Percentiles rank a stretch among this genome's conserved stretches.
Evolutionary conservation across 176 grass and related monocot species (phyloP).

Genomic region (Panicum miliaceum): DNA sequence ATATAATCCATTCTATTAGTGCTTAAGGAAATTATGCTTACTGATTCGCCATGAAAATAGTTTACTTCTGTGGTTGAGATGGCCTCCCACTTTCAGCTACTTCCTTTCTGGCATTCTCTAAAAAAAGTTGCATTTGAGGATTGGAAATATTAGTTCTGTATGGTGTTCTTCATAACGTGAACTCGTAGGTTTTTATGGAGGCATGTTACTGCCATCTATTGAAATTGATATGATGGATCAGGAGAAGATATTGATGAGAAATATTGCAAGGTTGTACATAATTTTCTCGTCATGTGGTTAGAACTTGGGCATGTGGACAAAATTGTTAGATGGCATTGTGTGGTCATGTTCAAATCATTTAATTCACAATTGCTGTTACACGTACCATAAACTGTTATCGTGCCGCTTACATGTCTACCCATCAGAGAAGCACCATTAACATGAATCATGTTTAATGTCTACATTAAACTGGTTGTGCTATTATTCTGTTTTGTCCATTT

Average conservation of each 20-base stretch:
- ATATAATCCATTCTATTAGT: not conserved
- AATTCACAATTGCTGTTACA: not conserved
- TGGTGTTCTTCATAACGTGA: not conserved
- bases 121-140: not conserved
- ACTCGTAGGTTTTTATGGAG: slow-evolving; percentile 23
- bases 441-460: slow-evolving; percentile 29
- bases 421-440: not conserved
- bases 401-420: not conserved
- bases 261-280: slow-evolving; percentile 17
- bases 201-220: not conserved
- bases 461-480: not conserved
- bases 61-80: not conserved
- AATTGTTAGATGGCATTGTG: not conserved
- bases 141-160: slow-evolving; percentile 16
- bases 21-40: not conserved
- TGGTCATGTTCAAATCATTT: slow-evolving; percentile 10
- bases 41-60: slow-evolving; percentile 2
- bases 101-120: not conserved
- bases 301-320: not conserved
- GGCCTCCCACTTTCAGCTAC: not conserved
- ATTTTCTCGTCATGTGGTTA: slow-evolving; percentile 11
- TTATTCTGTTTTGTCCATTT: slow-evolving; percentile 32
- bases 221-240: slow-evolving; percentile 24
- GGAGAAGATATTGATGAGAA: not conserved
- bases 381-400: not conserved